Base-by-base conservation (phyloP, 495 filamentous ascomycete genomes). In the Daldinia decipiens region DNA sequence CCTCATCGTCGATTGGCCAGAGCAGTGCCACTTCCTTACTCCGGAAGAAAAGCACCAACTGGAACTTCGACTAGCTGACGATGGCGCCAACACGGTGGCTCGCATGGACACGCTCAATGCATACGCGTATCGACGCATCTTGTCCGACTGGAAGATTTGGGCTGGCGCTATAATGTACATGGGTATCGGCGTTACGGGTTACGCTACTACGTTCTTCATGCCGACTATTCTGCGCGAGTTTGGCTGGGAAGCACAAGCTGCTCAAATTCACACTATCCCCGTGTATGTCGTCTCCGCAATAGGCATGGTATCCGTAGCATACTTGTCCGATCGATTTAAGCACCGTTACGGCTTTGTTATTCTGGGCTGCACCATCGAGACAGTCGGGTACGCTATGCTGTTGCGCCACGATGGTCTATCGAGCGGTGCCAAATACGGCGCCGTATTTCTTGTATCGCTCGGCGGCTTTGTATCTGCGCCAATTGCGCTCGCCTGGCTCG, bases 81-180 rank as follows among this genome's bases (percentile, higher is more conserved):
- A 88, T 61, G 73, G 68, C 5, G 79, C 76, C 21, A 74, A 78
- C 3, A 36, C 27, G 19, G 9, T 65, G 27, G 80, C 81, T 1
- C 78, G 75, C 24, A 89, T 87, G 85, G 79, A 86, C 65, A 79
- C 73, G 24, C 64, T 87, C 1, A 83, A 87, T 72, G 77, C 77
- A 38, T 77, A 80, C 17, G 78, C 84, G 9, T 78, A 77, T 59
- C 80, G 80, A 53, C 80, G 82, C 11, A 83, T 84, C 17, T 77
- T 87, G 61, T 59, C 70, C 8, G 87, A 89, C 65, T 84, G 83
- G 78, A 89, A 90, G 76, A 82, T 89, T 47, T 89, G 84, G 72
- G 74, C 84, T 27, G 82, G 71, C 34, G 77, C 81, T 2, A 55
- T 87, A 47, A 80, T 84, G 67, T 86, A 87, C 67, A 81, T 86